phyloP scores from a whole-genome alignment of 768 basidiomycete genomes.

The Phaffia australis region DNA sequence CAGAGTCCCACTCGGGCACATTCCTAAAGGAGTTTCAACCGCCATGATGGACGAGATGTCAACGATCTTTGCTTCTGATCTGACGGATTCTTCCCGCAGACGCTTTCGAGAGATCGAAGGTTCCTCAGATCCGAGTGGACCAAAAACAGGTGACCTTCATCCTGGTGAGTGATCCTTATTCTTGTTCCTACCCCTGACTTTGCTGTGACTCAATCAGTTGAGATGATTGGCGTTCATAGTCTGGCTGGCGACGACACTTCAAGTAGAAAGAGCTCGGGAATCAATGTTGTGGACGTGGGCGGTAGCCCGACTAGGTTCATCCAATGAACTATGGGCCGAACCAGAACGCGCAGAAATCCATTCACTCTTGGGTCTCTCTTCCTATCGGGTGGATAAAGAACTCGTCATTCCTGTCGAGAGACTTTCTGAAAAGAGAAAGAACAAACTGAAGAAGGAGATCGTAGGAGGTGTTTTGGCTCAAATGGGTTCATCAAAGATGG shows the following conservation, averaged over 20 bases:
- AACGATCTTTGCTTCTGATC: conserved; percentile 15
- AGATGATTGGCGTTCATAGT: no score
- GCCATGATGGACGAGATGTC: conserved; percentile 16
- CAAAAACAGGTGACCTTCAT: conserved; percentile 14
- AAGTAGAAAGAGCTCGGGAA: conserved; percentile 19
- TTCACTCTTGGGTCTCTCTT: background rate
- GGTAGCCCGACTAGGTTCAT: conserved; percentile 27
- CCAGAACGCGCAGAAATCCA: conserved; percentile 1
- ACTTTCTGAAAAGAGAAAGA: background rate
- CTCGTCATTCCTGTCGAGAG: background rate
- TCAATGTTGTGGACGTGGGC: conserved; percentile 34
- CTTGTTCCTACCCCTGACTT: no score
- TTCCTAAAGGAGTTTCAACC: conserved; percentile 12
- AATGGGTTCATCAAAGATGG: background rate
- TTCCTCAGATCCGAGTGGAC: background rate
- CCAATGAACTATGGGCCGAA: conserved; percentile 9
- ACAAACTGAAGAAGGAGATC: background rate
- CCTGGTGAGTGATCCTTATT: background rate
- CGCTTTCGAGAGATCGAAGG: conserved; percentile 22
- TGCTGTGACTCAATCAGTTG: no score
- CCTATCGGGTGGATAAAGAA: background rate
- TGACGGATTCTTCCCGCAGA: background rate
- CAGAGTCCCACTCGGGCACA: conserved; percentile 15
- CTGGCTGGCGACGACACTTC: conserved; percentile 20
- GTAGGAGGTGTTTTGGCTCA: background rate